Base-by-base conservation (phyloP, 495 filamentous ascomycete genomes). In the Talaromyces ruber region DNA sequence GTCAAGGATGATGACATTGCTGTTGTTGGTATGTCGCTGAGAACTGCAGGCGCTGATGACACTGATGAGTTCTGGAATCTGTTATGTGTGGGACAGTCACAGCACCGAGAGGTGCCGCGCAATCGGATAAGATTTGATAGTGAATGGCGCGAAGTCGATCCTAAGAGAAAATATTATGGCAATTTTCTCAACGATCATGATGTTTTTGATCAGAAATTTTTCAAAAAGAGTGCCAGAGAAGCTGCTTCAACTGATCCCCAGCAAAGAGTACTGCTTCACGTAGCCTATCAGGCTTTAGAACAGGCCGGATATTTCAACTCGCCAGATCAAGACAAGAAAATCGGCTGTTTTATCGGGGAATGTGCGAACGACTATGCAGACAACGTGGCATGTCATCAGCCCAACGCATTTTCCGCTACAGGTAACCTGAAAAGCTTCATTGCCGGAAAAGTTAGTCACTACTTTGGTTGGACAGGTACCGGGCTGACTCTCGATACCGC, bases 181-280 rank as follows among this genome's bases (percentile, higher is more conserved):
- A 81, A 82, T 54, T 82, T 83, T 39, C 58, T 84, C 6, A 57
- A 66, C 12, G 72, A 78, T 34, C 62, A 63, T 14, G 79, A 81
- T 58, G 68, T 69, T 12, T 84, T 82, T 37, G 84, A 87, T 60
- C 75, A 81, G 52, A 63, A 69, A 6, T 84, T 86, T 71, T 87
- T 84, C 73, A 75, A 72, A 56, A 75, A 70, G 39, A 75, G 67
- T 16, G 68, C 76, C 0, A 70, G 78, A 3, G 84, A 86, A 65
- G 74, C 75, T 0, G 64, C 67, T 18, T 69, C 72, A 2, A 80
- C 78, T 67, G 84, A 84, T 57, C 84, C 82, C 0, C 80, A 82
- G 58, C 81, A 81, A 47, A 69, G 82, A 0, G 69, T 80, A 0
- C 52, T 82, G 0, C 74, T 85, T 2, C 76, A 84, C 32, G 65